Conservation (phyloP, 2,329 filamentous ascomycete genomes). For the Rugonectria rugulosa region DNA sequence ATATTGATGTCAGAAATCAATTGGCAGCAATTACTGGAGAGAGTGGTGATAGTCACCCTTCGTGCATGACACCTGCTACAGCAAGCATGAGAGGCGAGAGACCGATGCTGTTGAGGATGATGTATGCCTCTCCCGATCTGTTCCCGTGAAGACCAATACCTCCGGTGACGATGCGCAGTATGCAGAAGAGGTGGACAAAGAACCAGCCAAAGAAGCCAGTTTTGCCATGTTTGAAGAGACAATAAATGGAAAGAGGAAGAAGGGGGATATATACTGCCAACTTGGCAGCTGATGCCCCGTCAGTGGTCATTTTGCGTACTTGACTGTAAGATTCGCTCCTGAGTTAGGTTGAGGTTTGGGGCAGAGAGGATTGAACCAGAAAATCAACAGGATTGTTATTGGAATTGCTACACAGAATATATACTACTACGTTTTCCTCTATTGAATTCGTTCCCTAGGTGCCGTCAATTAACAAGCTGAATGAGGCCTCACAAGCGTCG, state of each 20-base stretch:
- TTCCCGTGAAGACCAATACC: conserved; percentile 7
- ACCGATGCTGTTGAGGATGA: conserved; percentile 18
- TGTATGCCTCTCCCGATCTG: not conserved
- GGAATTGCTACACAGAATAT: too few species aligned
- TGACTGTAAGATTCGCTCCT: too few species aligned
- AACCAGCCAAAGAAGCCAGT: conserved; percentile 20
- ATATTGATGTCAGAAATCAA: too few species aligned
- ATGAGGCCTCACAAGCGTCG: too few species aligned
- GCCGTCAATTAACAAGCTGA: too few species aligned
- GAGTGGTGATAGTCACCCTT: conserved; percentile 8
- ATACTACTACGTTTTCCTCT: too few species aligned
- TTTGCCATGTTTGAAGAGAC: conserved; percentile 20
- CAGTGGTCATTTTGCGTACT: conserved; percentile 20
- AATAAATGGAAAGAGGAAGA: conserved; percentile 11
- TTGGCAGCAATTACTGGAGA: too few species aligned
- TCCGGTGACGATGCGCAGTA: conserved; percentile 14
- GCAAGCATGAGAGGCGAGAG: conserved; percentile 16
- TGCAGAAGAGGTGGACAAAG: conserved; percentile 16
- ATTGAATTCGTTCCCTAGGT: too few species aligned
- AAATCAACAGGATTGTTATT: too few species aligned
- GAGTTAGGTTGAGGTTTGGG: too few species aligned
- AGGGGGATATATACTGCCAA: conserved; percentile 16
- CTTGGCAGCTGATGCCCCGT: conserved; percentile 16
- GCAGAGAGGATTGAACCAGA: too few species aligned
- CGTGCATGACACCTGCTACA: conserved; percentile 14